These are phyloP conservation scores for Narthecium ossifragum DNA, from an alignment of 106 monocot genomes.

Conservation along the genomic window DNA sequence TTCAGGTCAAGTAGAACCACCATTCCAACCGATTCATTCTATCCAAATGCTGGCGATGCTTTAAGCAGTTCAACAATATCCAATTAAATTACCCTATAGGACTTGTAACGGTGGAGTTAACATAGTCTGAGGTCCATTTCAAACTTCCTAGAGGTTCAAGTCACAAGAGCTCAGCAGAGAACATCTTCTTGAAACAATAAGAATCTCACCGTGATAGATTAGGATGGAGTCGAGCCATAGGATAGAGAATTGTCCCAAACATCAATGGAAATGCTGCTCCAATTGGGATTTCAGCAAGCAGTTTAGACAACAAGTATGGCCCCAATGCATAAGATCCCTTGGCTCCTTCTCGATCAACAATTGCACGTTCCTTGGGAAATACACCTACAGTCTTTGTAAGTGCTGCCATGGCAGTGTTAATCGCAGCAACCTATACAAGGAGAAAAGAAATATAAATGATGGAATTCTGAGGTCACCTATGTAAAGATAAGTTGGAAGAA, in stretches of 20 bases:
- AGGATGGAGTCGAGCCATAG: constrained; percentile 95
- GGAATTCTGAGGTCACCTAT: too few relatives aligned
- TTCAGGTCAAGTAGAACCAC: too few relatives aligned
- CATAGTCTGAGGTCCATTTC: too few relatives aligned
- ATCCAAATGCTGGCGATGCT: too few relatives aligned
- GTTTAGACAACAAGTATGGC: constrained; percentile 87
- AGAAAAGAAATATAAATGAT: not conserved
- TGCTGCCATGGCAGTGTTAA: constrained; percentile 99
- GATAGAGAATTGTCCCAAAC: constrained; percentile 89
- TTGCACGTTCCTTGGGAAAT: constrained; percentile 88
- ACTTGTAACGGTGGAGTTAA: too few relatives aligned
- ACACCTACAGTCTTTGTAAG: constrained; percentile 96
- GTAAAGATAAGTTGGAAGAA: not conserved
- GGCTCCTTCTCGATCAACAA: constrained; percentile 84
- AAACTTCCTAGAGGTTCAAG: too few relatives aligned
- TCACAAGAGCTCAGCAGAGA: too few relatives aligned
- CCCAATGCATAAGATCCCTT: constrained; percentile 88
- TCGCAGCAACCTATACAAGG: constrained; percentile 72
- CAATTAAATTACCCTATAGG: too few relatives aligned
- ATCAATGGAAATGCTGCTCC: constrained; percentile 89
- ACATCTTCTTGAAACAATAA: constrained; percentile 10
- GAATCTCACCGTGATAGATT: constrained; percentile 56
- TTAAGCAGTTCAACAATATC: too few relatives aligned
- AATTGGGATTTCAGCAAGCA: constrained; percentile 96
- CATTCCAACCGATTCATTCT: too few relatives aligned